These are phyloP conservation scores for Nymphaea thermarum DNA, from an alignment of 164 flowering plant genomes.

Conservation along the genomic window DNA sequence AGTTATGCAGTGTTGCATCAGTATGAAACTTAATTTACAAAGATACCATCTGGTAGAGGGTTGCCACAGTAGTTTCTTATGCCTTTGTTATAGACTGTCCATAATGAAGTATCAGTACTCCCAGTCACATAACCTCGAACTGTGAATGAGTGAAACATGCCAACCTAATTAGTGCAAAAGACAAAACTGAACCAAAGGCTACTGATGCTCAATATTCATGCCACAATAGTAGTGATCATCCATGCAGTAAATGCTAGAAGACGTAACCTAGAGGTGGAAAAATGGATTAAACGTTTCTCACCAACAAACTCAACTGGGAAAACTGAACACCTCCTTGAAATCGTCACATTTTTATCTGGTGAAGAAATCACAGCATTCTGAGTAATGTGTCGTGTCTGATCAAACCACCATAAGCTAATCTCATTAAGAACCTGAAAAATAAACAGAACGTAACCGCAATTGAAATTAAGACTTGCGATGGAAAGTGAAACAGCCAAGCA, in stretches of 20 bases:
- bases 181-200: no score
- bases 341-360: conserved; percentile 88
- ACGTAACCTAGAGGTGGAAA: no score
- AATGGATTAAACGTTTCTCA: conserved; percentile 20
- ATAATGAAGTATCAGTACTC: conserved; percentile 91
- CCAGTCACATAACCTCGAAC: conserved; percentile 95
- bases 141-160: conserved; percentile 15
- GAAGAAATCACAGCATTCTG: conserved; percentile 68
- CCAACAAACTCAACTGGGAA: conserved; percentile 98
- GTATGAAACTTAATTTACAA: not conserved
- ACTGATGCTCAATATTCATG: no score
- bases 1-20: not conserved
- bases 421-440: conserved; percentile 73
- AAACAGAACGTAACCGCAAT: not conserved
- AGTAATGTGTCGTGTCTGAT: conserved; percentile 53
- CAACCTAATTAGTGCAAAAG: not conserved
- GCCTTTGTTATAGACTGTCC: conserved; percentile 93
- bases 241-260: no score
- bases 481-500: no score
- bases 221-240: no score
- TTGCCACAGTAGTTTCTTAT: conserved; percentile 91
- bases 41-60: conserved; percentile 64
- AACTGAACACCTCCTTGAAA: conserved; percentile 86
- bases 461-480: no score
- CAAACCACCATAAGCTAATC: conserved; percentile 98